These are phyloP conservation scores for Martensiomyces pterosporus DNA, from an alignment of 192 early-diverging fungal species.

Conservation along the genomic window DNA sequence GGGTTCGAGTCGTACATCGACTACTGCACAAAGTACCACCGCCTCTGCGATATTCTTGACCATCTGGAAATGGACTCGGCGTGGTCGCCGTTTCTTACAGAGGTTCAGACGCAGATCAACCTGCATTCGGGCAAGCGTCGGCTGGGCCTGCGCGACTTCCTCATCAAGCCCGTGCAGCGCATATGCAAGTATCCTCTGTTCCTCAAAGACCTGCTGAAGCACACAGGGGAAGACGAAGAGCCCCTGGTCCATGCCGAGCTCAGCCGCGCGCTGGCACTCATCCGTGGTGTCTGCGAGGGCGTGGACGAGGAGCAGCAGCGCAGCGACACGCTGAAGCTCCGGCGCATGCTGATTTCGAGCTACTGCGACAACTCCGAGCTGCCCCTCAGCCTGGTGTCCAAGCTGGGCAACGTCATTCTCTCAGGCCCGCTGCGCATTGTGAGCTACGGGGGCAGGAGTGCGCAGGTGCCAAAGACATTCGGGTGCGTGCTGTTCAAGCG, in stretches of 20 bases:
- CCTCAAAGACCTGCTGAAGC: slow-evolving; percentile 56
- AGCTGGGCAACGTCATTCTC: slow-evolving; percentile 33
- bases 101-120: slow-evolving; percentile 15
- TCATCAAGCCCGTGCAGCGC: slow-evolving; percentile 78
- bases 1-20: slow-evolving; percentile 31
- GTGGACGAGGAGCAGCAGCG: slow-evolving; percentile 39
- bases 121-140: slow-evolving; percentile 15
- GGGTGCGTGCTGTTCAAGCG: slow-evolving; percentile 63
- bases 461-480: slow-evolving; percentile 10
- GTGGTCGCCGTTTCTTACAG: slow-evolving; percentile 26
- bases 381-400: slow-evolving; percentile 28
- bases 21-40: slow-evolving; percentile 34
- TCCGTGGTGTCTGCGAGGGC: slow-evolving; percentile 25
- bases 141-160: slow-evolving; percentile 38
- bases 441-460: slow-evolving; percentile 8
- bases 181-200: slow-evolving; percentile 90
- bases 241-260: slow-evolving; percentile 13
- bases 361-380: slow-evolving; percentile 39
- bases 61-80: slow-evolving; percentile 22
- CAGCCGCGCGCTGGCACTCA: slow-evolving; percentile 13
- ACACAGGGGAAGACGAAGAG: slow-evolving; percentile 40
- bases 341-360: slow-evolving; percentile 17
- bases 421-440: slow-evolving; percentile 37
- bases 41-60: slow-evolving; percentile 26
- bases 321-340: slow-evolving; percentile 23